Percentiles rank a stretch among this genome's conserved stretches.
Evolutionary conservation across 305 asterid genomes (phyloP).

Genomic region (Fraxinus dipetala): DNA sequence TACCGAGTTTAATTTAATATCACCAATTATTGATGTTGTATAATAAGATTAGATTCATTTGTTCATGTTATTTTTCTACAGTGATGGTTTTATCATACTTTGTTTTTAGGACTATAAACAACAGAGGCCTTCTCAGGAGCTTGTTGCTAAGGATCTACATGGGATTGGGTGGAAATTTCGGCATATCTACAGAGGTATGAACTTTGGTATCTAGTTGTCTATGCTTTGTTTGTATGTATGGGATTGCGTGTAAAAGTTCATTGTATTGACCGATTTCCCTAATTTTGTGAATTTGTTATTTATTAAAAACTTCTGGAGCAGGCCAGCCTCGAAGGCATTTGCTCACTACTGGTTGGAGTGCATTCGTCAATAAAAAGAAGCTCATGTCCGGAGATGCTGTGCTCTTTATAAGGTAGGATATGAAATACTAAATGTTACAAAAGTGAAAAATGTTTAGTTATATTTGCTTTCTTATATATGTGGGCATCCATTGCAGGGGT

Average conservation of each 20-base stretch:
- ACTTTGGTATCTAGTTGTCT: neutral
- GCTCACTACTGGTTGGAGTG: conserved; percentile 99
- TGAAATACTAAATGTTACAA: conserved; percentile 6
- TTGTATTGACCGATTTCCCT: neutral
- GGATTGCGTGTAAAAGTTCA: neutral
- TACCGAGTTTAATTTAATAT: neutral
- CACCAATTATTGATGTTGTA: neutral
- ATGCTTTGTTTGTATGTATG: neutral
- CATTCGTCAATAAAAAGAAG: conserved; percentile 92
- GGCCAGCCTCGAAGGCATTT: conserved; percentile 99
- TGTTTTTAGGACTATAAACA: conserved; percentile 70
- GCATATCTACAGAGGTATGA: conserved; percentile 85
- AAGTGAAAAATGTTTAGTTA: neutral
- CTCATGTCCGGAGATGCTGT: conserved; percentile 95
- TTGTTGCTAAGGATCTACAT: conserved; percentile 89
- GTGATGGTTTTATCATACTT: neutral
- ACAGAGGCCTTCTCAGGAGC: conserved; percentile 95
- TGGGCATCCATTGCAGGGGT: conserved; percentile 49
- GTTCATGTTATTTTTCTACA: neutral
- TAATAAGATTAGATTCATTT: neutral
- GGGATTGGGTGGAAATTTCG: conserved; percentile 91
- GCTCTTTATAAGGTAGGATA: conserved; percentile 74
- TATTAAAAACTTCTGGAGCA: conserved; percentile 33
- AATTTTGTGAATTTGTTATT: neutral
- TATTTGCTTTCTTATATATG: conserved; percentile 13